phyloP scores from a whole-genome alignment of 2,329 filamentous ascomycete species.

The Neofusicoccum kwambonambiense region DNA sequence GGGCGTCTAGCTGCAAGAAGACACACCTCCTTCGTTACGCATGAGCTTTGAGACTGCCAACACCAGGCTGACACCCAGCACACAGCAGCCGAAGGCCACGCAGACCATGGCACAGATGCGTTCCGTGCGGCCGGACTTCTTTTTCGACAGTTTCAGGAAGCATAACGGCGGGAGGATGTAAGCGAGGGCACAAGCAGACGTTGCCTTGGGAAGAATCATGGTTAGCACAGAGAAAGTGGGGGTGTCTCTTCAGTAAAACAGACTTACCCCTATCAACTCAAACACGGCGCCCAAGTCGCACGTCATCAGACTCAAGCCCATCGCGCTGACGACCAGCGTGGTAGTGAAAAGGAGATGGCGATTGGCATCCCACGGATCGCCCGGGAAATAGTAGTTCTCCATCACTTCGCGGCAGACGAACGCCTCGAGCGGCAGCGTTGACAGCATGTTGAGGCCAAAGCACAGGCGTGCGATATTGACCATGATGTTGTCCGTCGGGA shows the following conservation, averaged over 20 bases:
- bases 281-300: slow-evolving; percentile 95
- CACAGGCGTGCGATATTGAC: slow-evolving; percentile 94
- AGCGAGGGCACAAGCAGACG: slow-evolving; percentile 87
- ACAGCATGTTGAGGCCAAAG: slow-evolving; percentile 98
- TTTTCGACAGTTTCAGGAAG: slow-evolving; percentile 86
- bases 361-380: slow-evolving; percentile 75
- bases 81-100: slow-evolving; percentile 73
- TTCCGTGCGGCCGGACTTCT: slow-evolving; percentile 43
- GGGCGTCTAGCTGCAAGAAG: not conserved
- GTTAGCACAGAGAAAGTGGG: not conserved
- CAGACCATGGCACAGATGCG: slow-evolving; percentile 66
- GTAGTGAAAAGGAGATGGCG: slow-evolving; percentile 87
- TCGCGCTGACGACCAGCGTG: slow-evolving; percentile 72
- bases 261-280: slow-evolving; percentile 75
- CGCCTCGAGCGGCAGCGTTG: slow-evolving; percentile 90
- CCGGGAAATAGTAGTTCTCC: slow-evolving; percentile 76
- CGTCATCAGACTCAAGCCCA: slow-evolving; percentile 75
- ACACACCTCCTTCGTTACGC: not conserved
- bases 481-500: slow-evolving; percentile 84
- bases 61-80: slow-evolving; percentile 78
- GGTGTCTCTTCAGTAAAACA: no score
- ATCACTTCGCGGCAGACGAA: slow-evolving; percentile 98
- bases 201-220: slow-evolving; percentile 48
- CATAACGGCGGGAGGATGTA: slow-evolving; percentile 95
- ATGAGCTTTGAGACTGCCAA: slow-evolving; percentile 69